Percentiles rank a stretch among this genome's conserved stretches.
Evolutionary conservation across 495 filamentous ascomycete genomes (phyloP).

Genomic region (Friedmanniomyces simplex): DNA sequence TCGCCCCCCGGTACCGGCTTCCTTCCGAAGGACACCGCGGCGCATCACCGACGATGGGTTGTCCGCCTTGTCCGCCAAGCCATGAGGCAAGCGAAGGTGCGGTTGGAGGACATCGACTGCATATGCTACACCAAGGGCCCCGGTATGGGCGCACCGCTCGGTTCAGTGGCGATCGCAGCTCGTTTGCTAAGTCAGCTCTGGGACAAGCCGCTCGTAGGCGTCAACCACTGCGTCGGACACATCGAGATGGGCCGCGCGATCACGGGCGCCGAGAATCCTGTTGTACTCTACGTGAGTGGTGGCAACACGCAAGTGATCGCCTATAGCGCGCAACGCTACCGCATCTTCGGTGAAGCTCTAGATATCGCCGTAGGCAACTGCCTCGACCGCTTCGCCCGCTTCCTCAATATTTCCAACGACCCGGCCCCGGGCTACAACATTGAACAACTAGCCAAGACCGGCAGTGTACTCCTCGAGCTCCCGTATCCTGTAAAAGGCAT

Average conservation of each 20-base stretch:
- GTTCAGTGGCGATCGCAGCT: constrained; percentile 75
- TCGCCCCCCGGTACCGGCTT: constrained; percentile 91
- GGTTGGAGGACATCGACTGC: constrained; percentile 62
- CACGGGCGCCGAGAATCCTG: constrained; percentile 81
- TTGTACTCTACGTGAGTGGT: constrained; percentile 91
- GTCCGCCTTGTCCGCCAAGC: constrained; percentile 68
- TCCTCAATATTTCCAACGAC: constrained; percentile 83
- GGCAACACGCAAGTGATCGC: constrained; percentile 98
- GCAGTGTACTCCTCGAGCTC: constrained; percentile 62
- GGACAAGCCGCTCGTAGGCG: constrained; percentile 76
- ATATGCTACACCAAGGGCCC: constrained; percentile 94
- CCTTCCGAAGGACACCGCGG: constrained; percentile 89
- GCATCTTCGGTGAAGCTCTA: constrained; percentile 94
- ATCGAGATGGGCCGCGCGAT: constrained; percentile 97
- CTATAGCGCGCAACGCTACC: constrained; percentile 84
- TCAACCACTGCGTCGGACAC: constrained; percentile 95
- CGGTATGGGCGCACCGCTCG: constrained; percentile 93
- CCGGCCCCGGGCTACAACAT: constrained; percentile 97
- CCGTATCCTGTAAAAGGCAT: constrained; percentile 97
- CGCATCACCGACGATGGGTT: constrained; percentile 80
- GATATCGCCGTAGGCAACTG: constrained; percentile 98
- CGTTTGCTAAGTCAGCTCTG: constrained; percentile 75
- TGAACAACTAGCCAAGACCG: constrained; percentile 84
- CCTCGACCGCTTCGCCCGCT: constrained; percentile 88
- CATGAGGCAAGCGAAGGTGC: constrained; percentile 54